phyloP scores from a whole-genome alignment of 805 yeast species.

The Myxozyma vanderwaltii region DNA sequence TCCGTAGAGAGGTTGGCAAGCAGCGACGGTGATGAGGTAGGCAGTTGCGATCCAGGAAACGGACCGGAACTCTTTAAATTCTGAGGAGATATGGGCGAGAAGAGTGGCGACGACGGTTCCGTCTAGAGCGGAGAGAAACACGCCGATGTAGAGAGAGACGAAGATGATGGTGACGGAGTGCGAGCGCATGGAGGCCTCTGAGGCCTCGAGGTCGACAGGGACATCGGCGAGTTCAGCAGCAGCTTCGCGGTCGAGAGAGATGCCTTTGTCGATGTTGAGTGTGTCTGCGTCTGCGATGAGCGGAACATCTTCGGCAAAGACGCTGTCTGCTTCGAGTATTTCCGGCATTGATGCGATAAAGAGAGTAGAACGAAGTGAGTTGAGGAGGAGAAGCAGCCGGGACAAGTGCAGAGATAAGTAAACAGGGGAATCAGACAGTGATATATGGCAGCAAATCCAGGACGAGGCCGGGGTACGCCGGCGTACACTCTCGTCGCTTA shows the following conservation, averaged over 20 bases:
- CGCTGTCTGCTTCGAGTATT: slow-evolving; percentile 5
- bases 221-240: slow-evolving; percentile 17
- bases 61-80: slow-evolving; percentile 54
- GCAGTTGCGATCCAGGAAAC: slow-evolving; percentile 76
- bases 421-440: too few species aligned
- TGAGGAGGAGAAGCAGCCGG: background rate
- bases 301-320: slow-evolving; percentile 14
- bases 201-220: slow-evolving; percentile 2
- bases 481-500: background rate
- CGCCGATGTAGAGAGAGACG: slow-evolving; percentile 52
- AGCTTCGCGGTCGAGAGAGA: slow-evolving; percentile 11
- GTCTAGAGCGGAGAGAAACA: slow-evolving; percentile 54
- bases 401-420: background rate
- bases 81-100: slow-evolving; percentile 60
- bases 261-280: slow-evolving; percentile 13
- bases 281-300: slow-evolving; percentile 9
- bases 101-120: slow-evolving; percentile 58
- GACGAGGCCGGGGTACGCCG: background rate
- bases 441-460: background rate
- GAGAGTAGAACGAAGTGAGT: background rate
- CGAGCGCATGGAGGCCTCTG: slow-evolving; percentile 6
- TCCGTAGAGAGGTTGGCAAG: slow-evolving; percentile 78
- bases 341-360: background rate
- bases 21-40: slow-evolving; percentile 67
- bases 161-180: slow-evolving; percentile 40